Evolutionary conservation across 2,329 filamentous ascomycete genomes (phyloP).

Genomic region (Fusarium pseudoanthophilum): DNA sequence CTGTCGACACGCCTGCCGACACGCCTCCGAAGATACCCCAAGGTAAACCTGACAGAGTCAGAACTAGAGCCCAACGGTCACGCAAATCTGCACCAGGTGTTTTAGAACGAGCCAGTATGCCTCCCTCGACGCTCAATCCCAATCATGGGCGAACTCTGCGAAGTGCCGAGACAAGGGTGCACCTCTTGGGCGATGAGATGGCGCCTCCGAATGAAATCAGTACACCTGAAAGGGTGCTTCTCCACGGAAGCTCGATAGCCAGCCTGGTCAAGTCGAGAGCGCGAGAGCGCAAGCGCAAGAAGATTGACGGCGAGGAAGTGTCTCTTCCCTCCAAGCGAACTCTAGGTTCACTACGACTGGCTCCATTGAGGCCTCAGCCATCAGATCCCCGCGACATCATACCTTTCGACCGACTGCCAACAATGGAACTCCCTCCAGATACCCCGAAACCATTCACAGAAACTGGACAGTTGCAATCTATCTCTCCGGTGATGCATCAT

Average conservation of each 20-base stretch:
- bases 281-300: slow-evolving; percentile 60
- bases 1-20: neutral
- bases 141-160: slow-evolving; percentile 49
- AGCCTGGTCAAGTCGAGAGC: slow-evolving; percentile 62
- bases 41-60: slow-evolving; percentile 32
- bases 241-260: slow-evolving; percentile 56
- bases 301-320: slow-evolving; percentile 54
- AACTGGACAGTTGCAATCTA: slow-evolving; percentile 34
- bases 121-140: slow-evolving; percentile 51
- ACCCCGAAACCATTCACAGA: slow-evolving; percentile 24
- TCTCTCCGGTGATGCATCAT: slow-evolving; percentile 21
- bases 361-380: slow-evolving; percentile 46
- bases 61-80: slow-evolving; percentile 46
- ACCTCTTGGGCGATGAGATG: neutral
- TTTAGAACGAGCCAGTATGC: slow-evolving; percentile 46
- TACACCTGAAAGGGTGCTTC: slow-evolving; percentile 18
- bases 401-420: slow-evolving; percentile 36
- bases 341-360: slow-evolving; percentile 39
- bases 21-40: slow-evolving; percentile 4
- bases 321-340: slow-evolving; percentile 32
- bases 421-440: slow-evolving; percentile 31
- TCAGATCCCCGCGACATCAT: slow-evolving; percentile 17
- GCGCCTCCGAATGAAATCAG: neutral
- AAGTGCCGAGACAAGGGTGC: slow-evolving; percentile 25
- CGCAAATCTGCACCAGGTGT: slow-evolving; percentile 56